Evolutionary conservation across 202 grass and related monocot species (phyloP), one percentile per base, ranked within the genome.

Genomic region (Zizania palustris): DNA sequence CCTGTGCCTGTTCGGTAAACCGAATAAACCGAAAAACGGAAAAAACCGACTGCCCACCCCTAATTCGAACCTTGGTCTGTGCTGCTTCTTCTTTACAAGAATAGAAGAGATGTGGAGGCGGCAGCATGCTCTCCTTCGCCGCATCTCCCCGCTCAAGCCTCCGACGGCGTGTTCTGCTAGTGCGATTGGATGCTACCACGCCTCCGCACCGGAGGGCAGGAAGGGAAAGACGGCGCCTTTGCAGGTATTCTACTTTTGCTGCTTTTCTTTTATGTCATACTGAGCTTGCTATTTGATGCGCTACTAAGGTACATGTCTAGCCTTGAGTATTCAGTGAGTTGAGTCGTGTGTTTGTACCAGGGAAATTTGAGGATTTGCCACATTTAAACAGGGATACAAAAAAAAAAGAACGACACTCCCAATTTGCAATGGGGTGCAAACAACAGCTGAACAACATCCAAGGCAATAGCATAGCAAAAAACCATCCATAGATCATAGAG

Each of bases 171-270:
- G 89, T 40, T 0, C 9, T 15, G 81, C 45, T 70, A 58, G 15
- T 60, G 84, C 22, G 71, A 74, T 55, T 1, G 87, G 65, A 77
- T 35, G 89, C 79, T 18, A 72, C 77, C 63, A 84, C 72, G 28
- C 87, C 67, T 58, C 79, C 50, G 42, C 75, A 35, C 20, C 56
- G n/a, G 71, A 85, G 22, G 63, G 28, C 9, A 75, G 39, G 64
- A 75, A 75, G 64, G 71, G 45, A 75, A 85, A 85, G 56, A 7
- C 77, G 37, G 71, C 63, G n/a, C 83, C 83, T 38, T 60, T 80
- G 64, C 77, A 85, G 83, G 83, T 73, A 36, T 72, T 21, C 11
- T 18, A 3, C 21, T 41, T 9, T 39, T 37, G 28, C 28, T 46
- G 44, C 44, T 8, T 44, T 44, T 44, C 42, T 11, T 44, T 44